phyloP scores from a whole-genome alignment of 192 early-diverging fungal genomes.

The Dimargaris cristalligena region DNA sequence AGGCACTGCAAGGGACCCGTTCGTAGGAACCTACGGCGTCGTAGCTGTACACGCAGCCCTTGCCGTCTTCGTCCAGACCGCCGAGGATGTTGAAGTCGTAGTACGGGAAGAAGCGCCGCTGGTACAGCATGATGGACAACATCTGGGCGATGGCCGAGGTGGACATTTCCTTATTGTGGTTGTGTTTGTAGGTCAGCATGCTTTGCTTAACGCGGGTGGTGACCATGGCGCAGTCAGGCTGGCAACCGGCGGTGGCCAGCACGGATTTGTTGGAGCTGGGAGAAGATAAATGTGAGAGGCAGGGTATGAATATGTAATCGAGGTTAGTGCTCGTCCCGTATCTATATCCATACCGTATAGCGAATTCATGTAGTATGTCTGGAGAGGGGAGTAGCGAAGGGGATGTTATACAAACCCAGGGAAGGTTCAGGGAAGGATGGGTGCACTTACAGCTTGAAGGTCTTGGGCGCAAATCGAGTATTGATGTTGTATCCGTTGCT shows the following conservation, averaged over 20 bases:
- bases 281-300: too few species aligned
- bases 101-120: conserved; percentile 91
- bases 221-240: conserved; percentile 74
- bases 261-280: too few species aligned
- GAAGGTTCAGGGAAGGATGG: too few species aligned
- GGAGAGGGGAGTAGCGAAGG: too few species aligned
- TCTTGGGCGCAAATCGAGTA: conserved; percentile 82
- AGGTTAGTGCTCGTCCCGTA: too few species aligned
- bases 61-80: conserved; percentile 75
- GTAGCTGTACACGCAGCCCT: conserved; percentile 80
- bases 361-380: too few species aligned
- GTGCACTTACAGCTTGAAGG: conserved; percentile 70
- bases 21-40: conserved; percentile 88
- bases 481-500: conserved; percentile 91
- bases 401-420: too few species aligned
- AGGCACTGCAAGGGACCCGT: conserved; percentile 50
- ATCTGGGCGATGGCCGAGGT: conserved; percentile 79
- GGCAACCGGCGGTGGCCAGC: conserved; percentile 70
- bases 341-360: too few species aligned
- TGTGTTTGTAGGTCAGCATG: conserved; percentile 69
- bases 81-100: conserved; percentile 80
- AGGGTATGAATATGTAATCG: too few species aligned
- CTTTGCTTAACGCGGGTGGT: conserved; percentile 68
- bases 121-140: conserved; percentile 83
- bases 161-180: conserved; percentile 80